Conservation (phyloP, 2,329 filamentous ascomycete species). For the Tothia fuscella region DNA sequence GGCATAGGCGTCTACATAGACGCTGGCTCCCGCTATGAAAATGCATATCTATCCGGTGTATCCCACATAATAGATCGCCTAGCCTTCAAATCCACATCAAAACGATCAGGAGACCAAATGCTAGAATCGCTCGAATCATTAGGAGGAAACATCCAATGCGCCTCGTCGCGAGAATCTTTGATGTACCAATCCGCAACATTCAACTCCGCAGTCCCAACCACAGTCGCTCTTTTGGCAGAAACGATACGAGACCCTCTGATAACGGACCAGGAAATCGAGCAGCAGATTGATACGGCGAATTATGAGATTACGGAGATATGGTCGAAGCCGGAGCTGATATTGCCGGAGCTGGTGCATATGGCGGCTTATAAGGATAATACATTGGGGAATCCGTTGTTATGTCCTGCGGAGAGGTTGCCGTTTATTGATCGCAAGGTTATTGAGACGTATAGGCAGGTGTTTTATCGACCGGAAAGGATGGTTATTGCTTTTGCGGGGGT, state of each 20-base stretch:
- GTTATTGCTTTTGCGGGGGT: constrained; percentile 94
- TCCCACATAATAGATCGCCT: constrained; percentile 94
- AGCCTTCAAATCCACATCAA: constrained; percentile 79
- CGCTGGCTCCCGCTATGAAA: constrained; percentile 89
- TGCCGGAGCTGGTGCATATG: constrained; percentile 90
- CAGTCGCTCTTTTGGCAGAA: constrained; percentile 77
- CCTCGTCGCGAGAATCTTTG: constrained; percentile 84
- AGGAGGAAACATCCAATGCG: constrained; percentile 93
- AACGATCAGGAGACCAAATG: constrained; percentile 68
- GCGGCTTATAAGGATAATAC: constrained; percentile 95
- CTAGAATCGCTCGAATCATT: constrained; percentile 76
- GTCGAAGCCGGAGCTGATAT: constrained; percentile 90
- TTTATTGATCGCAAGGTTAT: constrained; percentile 65
- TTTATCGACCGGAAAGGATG: constrained; percentile 82
- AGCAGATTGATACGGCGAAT: constrained; percentile 80
- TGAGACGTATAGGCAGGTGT: constrained; percentile 65
- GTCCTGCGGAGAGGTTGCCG: constrained; percentile 69
- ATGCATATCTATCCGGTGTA: constrained; percentile 68
- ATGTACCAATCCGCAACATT: constrained; percentile 99
- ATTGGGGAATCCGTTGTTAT: constrained; percentile 82
- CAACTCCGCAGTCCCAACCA: constrained; percentile 77
- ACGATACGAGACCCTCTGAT: constrained; percentile 80
- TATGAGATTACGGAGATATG: constrained; percentile 98
- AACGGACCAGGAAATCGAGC: constrained; percentile 72
- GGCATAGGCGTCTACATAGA: constrained; percentile 94